Conservation (phyloP, 176 grass and related monocot species). For the maize (Zea mays) region DNA sequence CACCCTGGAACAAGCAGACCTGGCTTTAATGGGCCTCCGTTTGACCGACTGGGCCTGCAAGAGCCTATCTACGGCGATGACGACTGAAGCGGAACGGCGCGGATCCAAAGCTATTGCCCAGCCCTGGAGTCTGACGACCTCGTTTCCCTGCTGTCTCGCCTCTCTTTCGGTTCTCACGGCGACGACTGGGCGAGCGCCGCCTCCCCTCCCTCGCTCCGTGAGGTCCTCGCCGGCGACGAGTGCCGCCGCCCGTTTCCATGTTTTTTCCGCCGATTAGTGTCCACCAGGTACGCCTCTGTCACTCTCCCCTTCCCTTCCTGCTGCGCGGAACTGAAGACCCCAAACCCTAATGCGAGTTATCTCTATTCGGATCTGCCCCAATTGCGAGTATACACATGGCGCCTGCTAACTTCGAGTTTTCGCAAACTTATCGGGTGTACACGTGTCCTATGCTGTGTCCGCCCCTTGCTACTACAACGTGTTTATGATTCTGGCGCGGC, state of each 20-base stretch:
- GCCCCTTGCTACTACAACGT: neutral
- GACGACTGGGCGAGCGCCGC: neutral
- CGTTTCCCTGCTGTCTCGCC: neutral
- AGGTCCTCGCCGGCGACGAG: neutral
- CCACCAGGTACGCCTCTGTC: neutral
- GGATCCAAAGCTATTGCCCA: neutral
- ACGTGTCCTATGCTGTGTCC: neutral
- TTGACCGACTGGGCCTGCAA: neutral
- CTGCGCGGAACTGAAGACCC: no score
- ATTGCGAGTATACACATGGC: neutral
- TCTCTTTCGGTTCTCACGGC: neutral
- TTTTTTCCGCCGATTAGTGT: neutral
- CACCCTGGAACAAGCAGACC: neutral
- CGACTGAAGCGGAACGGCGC: neutral
- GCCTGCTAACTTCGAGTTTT: neutral
- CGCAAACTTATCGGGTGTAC: neutral
- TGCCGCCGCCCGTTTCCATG: neutral
- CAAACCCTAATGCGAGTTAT: no score
- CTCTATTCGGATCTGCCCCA: neutral
- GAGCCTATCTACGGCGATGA: neutral
- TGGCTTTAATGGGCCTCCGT: neutral
- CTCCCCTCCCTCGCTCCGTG: neutral
- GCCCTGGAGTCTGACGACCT: neutral
- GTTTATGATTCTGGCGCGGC: neutral
- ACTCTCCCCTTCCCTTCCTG: neutral